phyloP scores from a whole-genome alignment of 2,329 filamentous ascomycete species.

The Chrysoporthe cubensis region DNA sequence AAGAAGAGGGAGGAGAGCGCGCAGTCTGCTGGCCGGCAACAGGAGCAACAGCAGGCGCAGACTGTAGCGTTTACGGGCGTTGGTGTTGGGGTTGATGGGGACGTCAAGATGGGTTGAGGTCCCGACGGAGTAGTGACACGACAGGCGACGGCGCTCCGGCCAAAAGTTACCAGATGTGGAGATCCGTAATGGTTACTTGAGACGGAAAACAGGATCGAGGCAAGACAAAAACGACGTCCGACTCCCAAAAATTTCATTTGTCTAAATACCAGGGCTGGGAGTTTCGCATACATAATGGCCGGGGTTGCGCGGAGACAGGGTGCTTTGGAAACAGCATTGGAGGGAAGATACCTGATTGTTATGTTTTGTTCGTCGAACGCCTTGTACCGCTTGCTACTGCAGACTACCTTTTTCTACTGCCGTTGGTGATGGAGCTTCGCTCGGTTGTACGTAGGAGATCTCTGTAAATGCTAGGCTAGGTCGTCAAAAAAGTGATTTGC shows the following conservation, averaged over 20 bases:
- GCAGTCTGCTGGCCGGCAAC: slow-evolving; percentile 25
- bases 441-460: background rate
- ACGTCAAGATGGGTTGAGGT: slow-evolving; percentile 30
- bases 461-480: background rate
- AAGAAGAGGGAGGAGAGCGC: slow-evolving; percentile 39
- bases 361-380: background rate
- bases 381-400: background rate
- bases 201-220: background rate
- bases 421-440: background rate
- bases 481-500: background rate
- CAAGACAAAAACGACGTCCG: background rate
- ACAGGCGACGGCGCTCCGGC: background rate
- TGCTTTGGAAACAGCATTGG: background rate
- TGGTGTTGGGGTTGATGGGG: slow-evolving; percentile 23
- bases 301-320: background rate
- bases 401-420: background rate
- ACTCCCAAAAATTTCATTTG: background rate
- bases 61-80: slow-evolving; percentile 26
- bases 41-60: slow-evolving; percentile 33
- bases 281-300: slow-evolving; percentile 6
- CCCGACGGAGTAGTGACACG: background rate
- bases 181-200: background rate
- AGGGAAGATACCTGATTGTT: slow-evolving; percentile 11
- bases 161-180: background rate
- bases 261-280: background rate